A percentile compares a stretch with the other conserved stretches of the same genome.
phyloP scores from a whole-genome alignment of 768 basidiomycete species.

The Leccinum pellstonianum region DNA sequence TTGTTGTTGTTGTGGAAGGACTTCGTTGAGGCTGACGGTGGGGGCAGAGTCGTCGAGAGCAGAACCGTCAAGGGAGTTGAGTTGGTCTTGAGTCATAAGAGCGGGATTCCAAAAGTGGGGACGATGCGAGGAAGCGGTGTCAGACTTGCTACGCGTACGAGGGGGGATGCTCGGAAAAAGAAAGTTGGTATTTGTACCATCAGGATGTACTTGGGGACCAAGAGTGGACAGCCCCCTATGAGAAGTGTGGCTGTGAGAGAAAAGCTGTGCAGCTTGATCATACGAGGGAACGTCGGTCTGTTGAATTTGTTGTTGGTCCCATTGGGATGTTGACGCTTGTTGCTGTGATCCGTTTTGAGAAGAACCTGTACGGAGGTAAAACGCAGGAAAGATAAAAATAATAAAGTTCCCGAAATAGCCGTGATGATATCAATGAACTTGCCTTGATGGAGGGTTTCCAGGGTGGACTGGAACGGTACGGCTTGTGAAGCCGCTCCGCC shows the following conservation, averaged over 20 bases:
- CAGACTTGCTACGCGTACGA: conserved; percentile 59
- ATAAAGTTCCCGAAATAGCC: conserved; percentile 35
- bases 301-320: conserved; percentile 38
- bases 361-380: conserved; percentile 32
- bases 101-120: conserved; percentile 51
- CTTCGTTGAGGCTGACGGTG: conserved; percentile 32
- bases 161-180: conserved; percentile 39
- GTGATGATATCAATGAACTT: conserved; percentile 36
- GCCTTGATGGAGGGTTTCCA: conserved; percentile 55
- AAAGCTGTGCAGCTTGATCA: conserved; percentile 32
- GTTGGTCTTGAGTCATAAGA: conserved; percentile 38
- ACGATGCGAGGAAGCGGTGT: conserved; percentile 49
- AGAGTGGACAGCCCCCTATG: conserved; percentile 38
- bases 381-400: conserved; percentile 25
- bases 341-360: conserved; percentile 34
- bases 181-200: conserved; percentile 38
- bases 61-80: conserved; percentile 34
- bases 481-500: conserved; percentile 48
- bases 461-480: conserved; percentile 51
- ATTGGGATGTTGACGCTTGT: conserved; percentile 34
- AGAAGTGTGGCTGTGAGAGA: conserved; percentile 35
- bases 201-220: conserved; percentile 32
- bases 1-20: conserved; percentile 29
- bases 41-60: conserved; percentile 38
- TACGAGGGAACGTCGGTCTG: conserved; percentile 31